A percentile compares a stretch with the other conserved stretches of the same genome.
phyloP scores from a whole-genome alignment of 495 filamentous ascomycete species.

The Xanthoparmelia taractica region DNA sequence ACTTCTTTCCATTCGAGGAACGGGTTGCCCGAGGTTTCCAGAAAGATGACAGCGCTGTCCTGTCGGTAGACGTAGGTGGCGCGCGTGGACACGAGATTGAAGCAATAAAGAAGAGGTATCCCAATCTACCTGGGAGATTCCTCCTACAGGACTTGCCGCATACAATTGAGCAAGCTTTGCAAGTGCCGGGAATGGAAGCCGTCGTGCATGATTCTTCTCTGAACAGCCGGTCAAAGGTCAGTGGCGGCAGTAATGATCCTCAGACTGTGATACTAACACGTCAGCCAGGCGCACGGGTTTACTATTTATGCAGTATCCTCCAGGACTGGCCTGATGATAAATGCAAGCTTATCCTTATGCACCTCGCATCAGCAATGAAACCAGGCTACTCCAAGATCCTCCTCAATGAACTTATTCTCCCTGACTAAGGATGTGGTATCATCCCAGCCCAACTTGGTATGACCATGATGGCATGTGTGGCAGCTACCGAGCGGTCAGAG shows the following conservation, averaged over 20 bases:
- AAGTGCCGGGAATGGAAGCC: slow-evolving; percentile 41
- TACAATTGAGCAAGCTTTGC: slow-evolving; percentile 39
- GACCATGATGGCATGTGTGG: slow-evolving; percentile 35
- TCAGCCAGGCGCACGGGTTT: slow-evolving; percentile 34
- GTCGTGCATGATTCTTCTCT: slow-evolving; percentile 42
- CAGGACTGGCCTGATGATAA: slow-evolving; percentile 42
- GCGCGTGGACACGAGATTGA: slow-evolving; percentile 46
- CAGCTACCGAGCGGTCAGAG: slow-evolving; percentile 37
- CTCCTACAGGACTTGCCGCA: slow-evolving; percentile 41
- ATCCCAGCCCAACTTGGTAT: slow-evolving; percentile 31
- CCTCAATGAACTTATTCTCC: slow-evolving; percentile 42
- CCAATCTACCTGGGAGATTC: slow-evolving; percentile 26
- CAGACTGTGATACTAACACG: neutral
- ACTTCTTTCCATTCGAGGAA: slow-evolving; percentile 13
- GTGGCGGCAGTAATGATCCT: too few relatives aligned
- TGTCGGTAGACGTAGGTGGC: slow-evolving; percentile 50
- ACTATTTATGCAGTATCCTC: slow-evolving; percentile 39
- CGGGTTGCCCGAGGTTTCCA: slow-evolving; percentile 25
- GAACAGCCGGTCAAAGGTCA: slow-evolving; percentile 32
- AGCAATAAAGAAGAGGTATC: slow-evolving; percentile 31
- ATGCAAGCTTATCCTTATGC: slow-evolving; percentile 33
- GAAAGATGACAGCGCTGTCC: slow-evolving; percentile 28
- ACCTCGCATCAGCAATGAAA: slow-evolving; percentile 34
- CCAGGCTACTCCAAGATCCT: slow-evolving; percentile 38
- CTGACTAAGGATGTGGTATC: slow-evolving; percentile 20